These are phyloP conservation scores for Sarcodon aspratus DNA, from an alignment of 768 basidiomycete species.

Conservation along the genomic window DNA sequence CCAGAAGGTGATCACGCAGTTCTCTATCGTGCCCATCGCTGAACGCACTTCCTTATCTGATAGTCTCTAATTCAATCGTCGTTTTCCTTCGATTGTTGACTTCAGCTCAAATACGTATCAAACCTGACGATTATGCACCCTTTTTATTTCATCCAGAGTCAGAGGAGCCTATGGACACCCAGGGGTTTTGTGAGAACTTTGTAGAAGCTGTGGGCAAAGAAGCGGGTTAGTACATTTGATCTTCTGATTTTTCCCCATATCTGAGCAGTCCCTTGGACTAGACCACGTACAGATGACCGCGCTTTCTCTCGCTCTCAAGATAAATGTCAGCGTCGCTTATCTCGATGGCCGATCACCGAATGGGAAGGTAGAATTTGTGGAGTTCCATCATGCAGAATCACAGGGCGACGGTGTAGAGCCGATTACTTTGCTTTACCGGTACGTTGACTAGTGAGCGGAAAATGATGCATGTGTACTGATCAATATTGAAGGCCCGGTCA, in stretches of 20 bases:
- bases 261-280: conserved; percentile 11
- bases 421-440: conserved; percentile 70
- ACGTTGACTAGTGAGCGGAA: neutral
- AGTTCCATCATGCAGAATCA: conserved; percentile 42
- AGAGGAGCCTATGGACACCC: conserved; percentile 39
- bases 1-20: conserved; percentile 28
- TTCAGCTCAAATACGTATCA: conserved; percentile 66
- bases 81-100: conserved; percentile 76
- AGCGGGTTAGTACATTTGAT: conserved; percentile 37
- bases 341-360: conserved; percentile 46
- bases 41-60: neutral
- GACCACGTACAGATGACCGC: conserved; percentile 82
- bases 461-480: neutral
- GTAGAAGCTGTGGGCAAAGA: conserved; percentile 74
- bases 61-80: conserved; percentile 65
- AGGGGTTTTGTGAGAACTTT: conserved; percentile 63
- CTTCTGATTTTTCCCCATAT: neutral
- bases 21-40: neutral
- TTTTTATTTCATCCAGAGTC: conserved; percentile 76
- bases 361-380: conserved; percentile 55
- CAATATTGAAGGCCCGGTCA: conserved; percentile 60
- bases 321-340: conserved; percentile 69
- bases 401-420: conserved; percentile 26
- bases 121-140: conserved; percentile 46
- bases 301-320: conserved; percentile 50